Evolutionary conservation across 805 yeast species (phyloP), one percentile per base, ranked within the genome.

Genomic region (Jamesozyma hellenica): DNA sequence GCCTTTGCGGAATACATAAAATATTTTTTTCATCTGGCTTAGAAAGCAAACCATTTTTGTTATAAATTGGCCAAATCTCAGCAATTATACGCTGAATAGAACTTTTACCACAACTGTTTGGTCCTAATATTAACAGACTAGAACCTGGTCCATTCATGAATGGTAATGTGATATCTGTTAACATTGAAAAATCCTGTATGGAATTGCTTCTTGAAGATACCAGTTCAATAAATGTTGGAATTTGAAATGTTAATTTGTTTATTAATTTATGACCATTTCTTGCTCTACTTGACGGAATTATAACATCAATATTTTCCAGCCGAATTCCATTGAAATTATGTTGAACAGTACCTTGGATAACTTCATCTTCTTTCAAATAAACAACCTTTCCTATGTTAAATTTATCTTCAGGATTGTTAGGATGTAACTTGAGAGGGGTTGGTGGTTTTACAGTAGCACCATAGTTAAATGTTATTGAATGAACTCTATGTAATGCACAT

Each of bases 91-190:
- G 68, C 38, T 87, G 77, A 48, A 88, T 80, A 0, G 95, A 78
- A 8, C 94, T 81, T 57, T 88, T 88, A 43, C 97, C 97, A 50
- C 81, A 73, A 13, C 96, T 94, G 52, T 88, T 88, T 36, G 90
- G 72, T 10, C 96, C 96, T 45, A 86, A 68, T 28, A 88, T 79
- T 45, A 88, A 70, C 38, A 87, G 64, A 54, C 82, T 85, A 44
- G 83, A 79, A 31, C 79, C 78, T 9, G 54, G 50, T 4, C 61
- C 58, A 28, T 54, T 50, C n/a, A 55, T 44, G 28, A 55, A 48
- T 17, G 60, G 60, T 26, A 53, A 28, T 4, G 52, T 42, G 15
- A 46, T 44, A 34, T 52, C 52, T 32, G 47, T 45, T 25, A 45
- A 40, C 13, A 40, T 33, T 14, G 43, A 38, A 19, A 55, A 30